phyloP scores from a whole-genome alignment of 2,329 filamentous ascomycete species.

The Hypoxylon sp. region DNA sequence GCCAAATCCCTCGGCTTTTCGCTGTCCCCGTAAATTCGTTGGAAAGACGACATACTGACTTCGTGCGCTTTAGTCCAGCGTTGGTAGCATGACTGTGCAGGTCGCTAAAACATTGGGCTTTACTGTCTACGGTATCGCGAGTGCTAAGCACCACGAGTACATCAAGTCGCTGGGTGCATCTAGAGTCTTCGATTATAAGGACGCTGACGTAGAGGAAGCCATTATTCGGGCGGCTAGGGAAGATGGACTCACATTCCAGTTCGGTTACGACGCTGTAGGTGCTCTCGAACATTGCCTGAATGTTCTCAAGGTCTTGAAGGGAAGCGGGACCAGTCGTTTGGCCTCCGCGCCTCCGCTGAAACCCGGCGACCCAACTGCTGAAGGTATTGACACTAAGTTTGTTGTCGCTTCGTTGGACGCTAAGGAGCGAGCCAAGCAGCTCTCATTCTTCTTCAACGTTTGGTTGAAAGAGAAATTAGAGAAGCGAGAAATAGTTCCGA shows the following conservation, averaged over 20 bases:
- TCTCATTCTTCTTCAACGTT: slow-evolving; percentile 59
- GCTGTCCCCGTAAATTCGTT: not conserved
- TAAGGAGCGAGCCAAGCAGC: slow-evolving; percentile 56
- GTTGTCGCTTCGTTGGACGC: slow-evolving; percentile 56
- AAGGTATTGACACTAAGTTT: slow-evolving; percentile 58
- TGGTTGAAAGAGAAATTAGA: slow-evolving; percentile 56
- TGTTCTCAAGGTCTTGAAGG: slow-evolving; percentile 57
- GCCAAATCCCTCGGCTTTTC: too few relatives aligned
- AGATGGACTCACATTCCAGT: slow-evolving; percentile 57
- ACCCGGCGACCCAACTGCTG: slow-evolving; percentile 48
- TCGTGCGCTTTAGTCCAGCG: slow-evolving; percentile 54
- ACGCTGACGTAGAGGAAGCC: slow-evolving; percentile 48
- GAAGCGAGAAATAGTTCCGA: slow-evolving; percentile 56
- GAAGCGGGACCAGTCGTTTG: slow-evolving; percentile 51
- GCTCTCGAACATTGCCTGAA: slow-evolving; percentile 56
- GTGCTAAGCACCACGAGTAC: slow-evolving; percentile 55
- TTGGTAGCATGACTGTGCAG: slow-evolving; percentile 63
- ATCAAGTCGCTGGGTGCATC: slow-evolving; percentile 57
- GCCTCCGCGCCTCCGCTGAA: slow-evolving; percentile 58
- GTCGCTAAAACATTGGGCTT: slow-evolving; percentile 56
- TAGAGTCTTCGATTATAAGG: slow-evolving; percentile 61
- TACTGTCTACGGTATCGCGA: slow-evolving; percentile 61
- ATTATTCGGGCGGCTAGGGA: slow-evolving; percentile 57
- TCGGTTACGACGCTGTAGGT: slow-evolving; percentile 61
- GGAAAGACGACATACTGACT: slow-evolving; percentile 1